Conservation (phyloP, 306 rosid genomes). For the Rosa persica region DNA sequence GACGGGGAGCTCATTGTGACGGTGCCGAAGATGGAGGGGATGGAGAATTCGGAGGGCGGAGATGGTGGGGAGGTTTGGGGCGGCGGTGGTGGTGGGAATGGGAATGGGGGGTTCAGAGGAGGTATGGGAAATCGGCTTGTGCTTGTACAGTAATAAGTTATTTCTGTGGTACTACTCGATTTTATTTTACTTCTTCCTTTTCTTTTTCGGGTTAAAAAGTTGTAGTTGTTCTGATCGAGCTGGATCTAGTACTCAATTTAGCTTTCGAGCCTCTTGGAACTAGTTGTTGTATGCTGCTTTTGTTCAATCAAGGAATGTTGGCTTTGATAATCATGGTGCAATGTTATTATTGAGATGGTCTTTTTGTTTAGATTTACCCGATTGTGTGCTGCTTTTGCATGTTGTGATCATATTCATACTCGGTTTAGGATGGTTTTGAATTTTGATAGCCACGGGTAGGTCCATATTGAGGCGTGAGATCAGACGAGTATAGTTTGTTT, state of each 20-base stretch:
- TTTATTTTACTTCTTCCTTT: slow-evolving; percentile 23
- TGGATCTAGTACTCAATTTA: slow-evolving; percentile 35
- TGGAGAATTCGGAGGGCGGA: slow-evolving; percentile 34
- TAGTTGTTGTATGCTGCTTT: slow-evolving; percentile 33
- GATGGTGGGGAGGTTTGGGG: slow-evolving; percentile 40
- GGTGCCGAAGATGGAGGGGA: slow-evolving; percentile 68
- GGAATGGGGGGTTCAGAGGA: slow-evolving; percentile 46
- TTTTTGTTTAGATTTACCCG: background rate
- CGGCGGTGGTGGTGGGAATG: slow-evolving; percentile 37
- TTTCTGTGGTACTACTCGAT: background rate
- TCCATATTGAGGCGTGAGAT: background rate
- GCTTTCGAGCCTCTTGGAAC: slow-evolving; percentile 40
- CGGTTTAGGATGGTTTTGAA: background rate
- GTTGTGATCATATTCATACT: background rate
- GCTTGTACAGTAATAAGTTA: slow-evolving; percentile 76
- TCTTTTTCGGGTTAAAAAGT: slow-evolving; percentile 15
- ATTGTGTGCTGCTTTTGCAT: background rate
- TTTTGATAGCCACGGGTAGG: background rate
- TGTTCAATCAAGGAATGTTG: slow-evolving; percentile 28
- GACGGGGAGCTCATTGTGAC: slow-evolving; percentile 92
- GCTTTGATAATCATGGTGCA: slow-evolving; percentile 11
- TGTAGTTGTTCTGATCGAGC: slow-evolving; percentile 24
- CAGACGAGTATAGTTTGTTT: background rate
- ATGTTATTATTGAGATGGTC: background rate
- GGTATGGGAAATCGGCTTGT: slow-evolving; percentile 83